These are phyloP conservation scores for Phanerochaete carnosa DNA, from an alignment of 768 basidiomycete genomes.

Conservation along the genomic window DNA sequence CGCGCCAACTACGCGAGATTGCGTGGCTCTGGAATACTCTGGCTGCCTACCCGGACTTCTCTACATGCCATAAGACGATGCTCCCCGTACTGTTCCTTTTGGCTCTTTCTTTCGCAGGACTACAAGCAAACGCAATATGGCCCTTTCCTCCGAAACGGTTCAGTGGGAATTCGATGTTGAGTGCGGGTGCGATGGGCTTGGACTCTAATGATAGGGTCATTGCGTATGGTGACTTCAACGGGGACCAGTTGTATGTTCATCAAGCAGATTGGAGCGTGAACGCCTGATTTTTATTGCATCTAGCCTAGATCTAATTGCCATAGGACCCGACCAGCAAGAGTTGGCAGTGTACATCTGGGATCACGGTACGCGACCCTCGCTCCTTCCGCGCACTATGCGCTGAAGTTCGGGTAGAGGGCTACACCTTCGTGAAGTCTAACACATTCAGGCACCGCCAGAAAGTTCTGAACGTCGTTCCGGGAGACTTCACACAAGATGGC, in stretches of 20 bases:
- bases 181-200: constrained; percentile 79
- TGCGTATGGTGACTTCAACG: constrained; percentile 94
- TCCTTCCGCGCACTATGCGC: neutral
- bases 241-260: constrained; percentile 82
- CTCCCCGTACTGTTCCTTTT: neutral
- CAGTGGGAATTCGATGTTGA: constrained; percentile 73
- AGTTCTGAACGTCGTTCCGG: constrained; percentile 83
- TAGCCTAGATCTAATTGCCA: constrained; percentile 79
- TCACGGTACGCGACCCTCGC: constrained; percentile 52
- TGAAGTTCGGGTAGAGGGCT: constrained; percentile 44
- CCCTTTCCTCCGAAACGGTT: constrained; percentile 88
- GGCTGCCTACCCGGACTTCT: no score
- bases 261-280: neutral
- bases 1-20: neutral
- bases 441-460: constrained; percentile 52
- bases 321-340: constrained; percentile 73
- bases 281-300: neutral
- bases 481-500: constrained; percentile 92
- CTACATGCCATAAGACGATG: neutral
- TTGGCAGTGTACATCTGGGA: constrained; percentile 80
- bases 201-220: constrained; percentile 68
- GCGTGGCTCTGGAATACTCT: no score
- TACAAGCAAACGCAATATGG: constrained; percentile 45
- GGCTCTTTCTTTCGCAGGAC: neutral
- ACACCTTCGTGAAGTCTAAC: constrained; percentile 47